These are phyloP conservation scores for Aspergillus funiculosus DNA, from an alignment of 495 filamentous ascomycete genomes.

Conservation along the genomic window DNA sequence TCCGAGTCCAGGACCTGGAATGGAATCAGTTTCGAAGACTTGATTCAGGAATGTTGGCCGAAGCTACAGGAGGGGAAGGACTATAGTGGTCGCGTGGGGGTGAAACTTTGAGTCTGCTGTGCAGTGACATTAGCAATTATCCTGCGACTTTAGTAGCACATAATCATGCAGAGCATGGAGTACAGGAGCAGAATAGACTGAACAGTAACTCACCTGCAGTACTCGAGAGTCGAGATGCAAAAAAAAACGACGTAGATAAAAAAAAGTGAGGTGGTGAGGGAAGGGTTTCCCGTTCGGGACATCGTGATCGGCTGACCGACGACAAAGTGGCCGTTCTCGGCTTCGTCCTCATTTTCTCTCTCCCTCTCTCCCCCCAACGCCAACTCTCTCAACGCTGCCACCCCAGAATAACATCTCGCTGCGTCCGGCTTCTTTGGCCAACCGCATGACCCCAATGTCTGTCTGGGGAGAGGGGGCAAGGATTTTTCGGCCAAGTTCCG, in stretches of 20 bases:
- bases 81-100: not conserved
- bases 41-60: not conserved
- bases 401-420: slow-evolving; percentile 6
- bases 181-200: too few species aligned
- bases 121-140: too few species aligned
- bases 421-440: slow-evolving; percentile 3
- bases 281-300: slow-evolving; percentile 2
- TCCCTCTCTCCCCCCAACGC: not conserved
- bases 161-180: too few species aligned
- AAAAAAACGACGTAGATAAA: too few species aligned
- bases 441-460: not conserved
- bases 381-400: not conserved
- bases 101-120: not conserved
- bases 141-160: too few species aligned
- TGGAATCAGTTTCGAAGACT: not conserved
- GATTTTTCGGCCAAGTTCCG: slow-evolving; percentile 11
- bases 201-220: too few species aligned
- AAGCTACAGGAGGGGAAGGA: not conserved
- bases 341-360: not conserved
- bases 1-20: not conserved
- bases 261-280: too few species aligned
- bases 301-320: not conserved
- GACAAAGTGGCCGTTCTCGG: not conserved
- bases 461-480: not conserved
- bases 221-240: too few species aligned